Evolutionary conservation across 441 rosid species (phyloP).

Genomic region (Adansonia gregorii): DNA sequence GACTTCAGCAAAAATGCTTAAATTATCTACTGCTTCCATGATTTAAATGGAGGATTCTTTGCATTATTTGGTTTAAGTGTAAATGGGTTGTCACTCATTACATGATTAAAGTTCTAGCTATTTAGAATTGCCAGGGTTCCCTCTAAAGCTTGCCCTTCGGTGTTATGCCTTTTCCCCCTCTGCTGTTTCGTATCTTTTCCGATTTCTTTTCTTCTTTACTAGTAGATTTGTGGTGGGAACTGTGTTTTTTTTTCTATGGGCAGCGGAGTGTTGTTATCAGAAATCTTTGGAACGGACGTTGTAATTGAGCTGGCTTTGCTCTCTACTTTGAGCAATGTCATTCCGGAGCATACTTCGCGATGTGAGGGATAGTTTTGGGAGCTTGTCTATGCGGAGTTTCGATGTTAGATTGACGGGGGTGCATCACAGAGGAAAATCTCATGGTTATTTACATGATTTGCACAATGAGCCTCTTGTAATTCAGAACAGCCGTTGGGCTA

Average conservation of each 20-base stretch:
- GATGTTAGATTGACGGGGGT: slow-evolving; percentile 43
- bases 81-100: neutral
- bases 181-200: slow-evolving; percentile 25
- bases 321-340: slow-evolving; percentile 42
- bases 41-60: neutral
- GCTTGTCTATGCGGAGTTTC: slow-evolving; percentile 56
- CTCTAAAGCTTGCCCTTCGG: slow-evolving; percentile 30
- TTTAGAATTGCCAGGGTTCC: slow-evolving; percentile 30
- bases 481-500: slow-evolving; percentile 57
- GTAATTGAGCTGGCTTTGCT: neutral
- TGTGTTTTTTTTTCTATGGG: slow-evolving; percentile 19
- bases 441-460: slow-evolving; percentile 34
- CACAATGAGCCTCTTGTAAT: slow-evolving; percentile 39
- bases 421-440: slow-evolving; percentile 53
- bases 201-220: neutral
- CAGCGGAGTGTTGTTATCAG: slow-evolving; percentile 16
- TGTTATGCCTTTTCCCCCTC: slow-evolving; percentile 9
- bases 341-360: slow-evolving; percentile 58
- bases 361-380: slow-evolving; percentile 58
- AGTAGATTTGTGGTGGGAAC: neutral
- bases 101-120: slow-evolving; percentile 25
- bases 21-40: neutral
- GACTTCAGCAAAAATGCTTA: slow-evolving; percentile 13
- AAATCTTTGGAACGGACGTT: neutral
- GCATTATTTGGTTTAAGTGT: neutral